Evolutionary conservation across 2,329 filamentous ascomycete genomes (phyloP).

Genomic region (Colletotrichum salicis): DNA sequence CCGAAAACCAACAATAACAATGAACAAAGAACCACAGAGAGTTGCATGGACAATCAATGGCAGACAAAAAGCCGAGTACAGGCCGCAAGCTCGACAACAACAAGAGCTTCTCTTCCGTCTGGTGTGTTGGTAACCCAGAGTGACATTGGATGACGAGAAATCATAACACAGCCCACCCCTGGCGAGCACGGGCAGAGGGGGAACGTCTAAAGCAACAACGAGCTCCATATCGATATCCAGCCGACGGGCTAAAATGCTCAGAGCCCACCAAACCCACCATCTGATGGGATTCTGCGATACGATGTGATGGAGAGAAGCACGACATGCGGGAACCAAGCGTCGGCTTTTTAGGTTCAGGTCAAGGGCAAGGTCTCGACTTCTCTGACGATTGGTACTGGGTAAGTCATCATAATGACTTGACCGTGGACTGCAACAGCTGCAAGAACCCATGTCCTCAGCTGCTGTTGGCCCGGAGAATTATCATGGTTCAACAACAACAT

Average conservation of each 20-base stretch:
- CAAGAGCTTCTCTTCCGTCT: not conserved
- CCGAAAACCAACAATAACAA: not conserved
- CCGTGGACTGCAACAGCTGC: not conserved
- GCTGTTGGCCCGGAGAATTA: constrained; percentile 33
- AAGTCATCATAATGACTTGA: constrained; percentile 17
- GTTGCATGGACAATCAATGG: not conserved
- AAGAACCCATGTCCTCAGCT: constrained; percentile 28
- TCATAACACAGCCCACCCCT: constrained; percentile 1
- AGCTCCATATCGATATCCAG: not conserved
- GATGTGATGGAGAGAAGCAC: constrained; percentile 25
- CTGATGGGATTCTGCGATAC: not conserved
- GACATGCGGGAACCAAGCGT: constrained; percentile 27
- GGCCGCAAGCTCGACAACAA: not conserved
- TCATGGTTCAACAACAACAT: constrained; percentile 21
- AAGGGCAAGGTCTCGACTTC: not conserved
- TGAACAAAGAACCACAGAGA: not conserved
- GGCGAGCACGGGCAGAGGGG: not conserved
- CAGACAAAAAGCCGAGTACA: not conserved
- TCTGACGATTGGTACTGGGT: not conserved
- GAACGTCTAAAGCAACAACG: constrained; percentile 2
- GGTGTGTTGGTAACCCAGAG: not conserved
- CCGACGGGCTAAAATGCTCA: not conserved
- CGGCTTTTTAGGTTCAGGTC: not conserved
- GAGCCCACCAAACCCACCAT: constrained; percentile 10
- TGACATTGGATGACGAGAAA: not conserved